A percentile compares a stretch with the other conserved stretches of the same genome.
These are phyloP conservation scores for Rubroboletus satanas DNA, from an alignment of 768 basidiomycete genomes.

Conservation along the genomic window DNA sequence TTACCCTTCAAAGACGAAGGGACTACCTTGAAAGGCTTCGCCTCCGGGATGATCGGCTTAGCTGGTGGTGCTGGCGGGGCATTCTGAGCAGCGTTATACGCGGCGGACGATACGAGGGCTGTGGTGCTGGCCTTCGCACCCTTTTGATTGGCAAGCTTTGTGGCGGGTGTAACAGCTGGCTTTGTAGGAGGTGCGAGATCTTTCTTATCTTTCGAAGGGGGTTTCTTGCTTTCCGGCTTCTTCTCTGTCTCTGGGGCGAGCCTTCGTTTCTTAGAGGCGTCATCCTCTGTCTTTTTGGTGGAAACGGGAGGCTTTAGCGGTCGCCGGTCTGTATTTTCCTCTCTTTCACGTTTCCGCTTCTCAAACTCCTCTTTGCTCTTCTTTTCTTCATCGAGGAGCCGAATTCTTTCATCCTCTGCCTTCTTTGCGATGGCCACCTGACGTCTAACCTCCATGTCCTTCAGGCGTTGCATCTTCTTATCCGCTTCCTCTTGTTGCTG, in stretches of 20 bases:
- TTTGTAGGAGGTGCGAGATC: constrained; percentile 29
- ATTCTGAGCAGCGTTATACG: constrained; percentile 39
- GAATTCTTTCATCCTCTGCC: constrained; percentile 70
- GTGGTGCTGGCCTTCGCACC: constrained; percentile 31
- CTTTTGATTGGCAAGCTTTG: constrained; percentile 33
- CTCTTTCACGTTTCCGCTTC: constrained; percentile 75
- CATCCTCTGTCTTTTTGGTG: constrained; percentile 74
- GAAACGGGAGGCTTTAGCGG: constrained; percentile 43
- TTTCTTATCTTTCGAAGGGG: constrained; percentile 52
- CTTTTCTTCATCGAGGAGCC: constrained; percentile 61
- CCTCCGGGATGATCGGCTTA: constrained; percentile 30
- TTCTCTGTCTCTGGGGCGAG: constrained; percentile 48
- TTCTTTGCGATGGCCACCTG: constrained; percentile 68
- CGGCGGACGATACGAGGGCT: constrained; percentile 36
- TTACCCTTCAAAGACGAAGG: constrained; percentile 42
- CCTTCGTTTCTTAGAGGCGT: constrained; percentile 69
- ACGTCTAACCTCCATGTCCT: constrained; percentile 82
- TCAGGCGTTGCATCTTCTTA: constrained; percentile 68
- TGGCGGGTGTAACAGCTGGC: constrained; percentile 20
- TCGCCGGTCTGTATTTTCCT: constrained; percentile 70
- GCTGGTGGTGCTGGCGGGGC: constrained; percentile 24
- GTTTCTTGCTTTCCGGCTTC: constrained; percentile 60
- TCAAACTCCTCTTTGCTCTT: constrained; percentile 73
- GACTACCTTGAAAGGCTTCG: constrained; percentile 36
- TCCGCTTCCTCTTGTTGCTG: constrained; percentile 90